phyloP scores from a whole-genome alignment of 2,329 filamentous ascomycete species.

The Dactylellina leptospora region DNA sequence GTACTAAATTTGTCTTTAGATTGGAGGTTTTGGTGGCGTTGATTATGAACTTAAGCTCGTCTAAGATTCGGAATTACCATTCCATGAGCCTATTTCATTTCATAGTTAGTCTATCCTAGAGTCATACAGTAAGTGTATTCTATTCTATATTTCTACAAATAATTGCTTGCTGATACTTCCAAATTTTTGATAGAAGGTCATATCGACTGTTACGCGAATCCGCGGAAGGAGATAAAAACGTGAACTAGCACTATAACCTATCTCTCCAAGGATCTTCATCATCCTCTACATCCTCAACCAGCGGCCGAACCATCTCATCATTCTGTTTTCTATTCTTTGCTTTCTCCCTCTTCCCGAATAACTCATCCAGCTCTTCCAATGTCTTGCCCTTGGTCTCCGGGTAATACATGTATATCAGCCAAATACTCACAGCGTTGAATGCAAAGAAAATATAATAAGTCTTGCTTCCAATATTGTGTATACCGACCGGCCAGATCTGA shows the following conservation, averaged over 20 bases:
- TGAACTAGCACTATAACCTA: too few species aligned
- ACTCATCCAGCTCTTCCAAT: conserved; percentile 47
- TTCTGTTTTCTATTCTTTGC: neutral
- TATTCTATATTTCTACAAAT: too few species aligned
- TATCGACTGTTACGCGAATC: too few species aligned
- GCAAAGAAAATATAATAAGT: conserved; percentile 50
- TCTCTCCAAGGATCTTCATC: conserved; percentile 25
- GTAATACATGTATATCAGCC: conserved; percentile 43
- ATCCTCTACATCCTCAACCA: conserved; percentile 17
- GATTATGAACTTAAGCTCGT: too few species aligned
- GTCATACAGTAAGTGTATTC: too few species aligned
- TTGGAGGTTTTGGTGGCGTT: neutral
- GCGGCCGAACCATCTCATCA: conserved; percentile 3
- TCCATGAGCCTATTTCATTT: too few species aligned
- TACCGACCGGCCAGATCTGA: conserved; percentile 49
- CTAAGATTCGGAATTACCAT: too few species aligned
- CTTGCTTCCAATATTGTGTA: conserved; percentile 53
- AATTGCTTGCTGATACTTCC: too few species aligned
- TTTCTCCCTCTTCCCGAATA: conserved; percentile 32
- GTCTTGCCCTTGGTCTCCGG: conserved; percentile 53
- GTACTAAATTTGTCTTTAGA: neutral
- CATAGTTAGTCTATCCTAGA: too few species aligned
- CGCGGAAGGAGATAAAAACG: too few species aligned
- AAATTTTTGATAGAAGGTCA: too few species aligned
- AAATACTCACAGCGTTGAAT: conserved; percentile 41